Percentiles rank a stretch among this genome's conserved stretches.
These are phyloP conservation scores for Bothriochloa decipiens DNA, from an alignment of 176 grass and related monocot species.

Conservation along the genomic window DNA sequence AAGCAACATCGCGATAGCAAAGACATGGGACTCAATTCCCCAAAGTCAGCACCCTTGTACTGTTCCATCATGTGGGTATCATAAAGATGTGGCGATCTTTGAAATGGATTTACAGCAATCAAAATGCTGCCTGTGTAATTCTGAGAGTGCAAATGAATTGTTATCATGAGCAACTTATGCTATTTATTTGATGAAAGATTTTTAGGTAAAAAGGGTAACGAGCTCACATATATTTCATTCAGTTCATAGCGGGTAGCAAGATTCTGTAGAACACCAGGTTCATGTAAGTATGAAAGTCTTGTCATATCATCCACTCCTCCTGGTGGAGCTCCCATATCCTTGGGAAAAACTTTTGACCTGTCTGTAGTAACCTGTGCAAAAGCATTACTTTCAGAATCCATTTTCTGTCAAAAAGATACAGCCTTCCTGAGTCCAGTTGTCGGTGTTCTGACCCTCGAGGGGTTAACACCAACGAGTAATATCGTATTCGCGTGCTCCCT, in stretches of 20 bases:
- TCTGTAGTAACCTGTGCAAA: conserved; percentile 69
- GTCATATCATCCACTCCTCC: conserved; percentile 99
- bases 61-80: conserved; percentile 99
- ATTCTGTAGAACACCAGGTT: conserved; percentile 99
- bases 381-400: conserved; percentile 38
- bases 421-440: neutral
- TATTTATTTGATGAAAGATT: conserved; percentile 22
- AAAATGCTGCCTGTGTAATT: conserved; percentile 99
- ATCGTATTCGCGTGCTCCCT: too few relatives aligned
- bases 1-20: conserved; percentile 98
- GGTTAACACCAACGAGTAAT: too few relatives aligned
- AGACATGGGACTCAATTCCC: conserved; percentile 97
- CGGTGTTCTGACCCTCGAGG: too few relatives aligned
- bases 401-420: too few relatives aligned
- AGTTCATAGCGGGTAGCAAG: conserved; percentile 94
- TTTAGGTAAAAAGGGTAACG: conserved; percentile 21
- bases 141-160: conserved; percentile 55
- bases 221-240: conserved; percentile 99
- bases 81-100: conserved; percentile 97
- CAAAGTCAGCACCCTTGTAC: conserved; percentile 97
- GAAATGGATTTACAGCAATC: conserved; percentile 98
- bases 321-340: conserved; percentile 90
- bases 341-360: conserved; percentile 89
- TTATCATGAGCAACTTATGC: conserved; percentile 27
- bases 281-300: conserved; percentile 97